A percentile compares a stretch with the other conserved stretches of the same genome.
These are phyloP conservation scores for Mikania micrantha DNA, from an alignment of 129 eudicot species.

Conservation along the genomic window DNA sequence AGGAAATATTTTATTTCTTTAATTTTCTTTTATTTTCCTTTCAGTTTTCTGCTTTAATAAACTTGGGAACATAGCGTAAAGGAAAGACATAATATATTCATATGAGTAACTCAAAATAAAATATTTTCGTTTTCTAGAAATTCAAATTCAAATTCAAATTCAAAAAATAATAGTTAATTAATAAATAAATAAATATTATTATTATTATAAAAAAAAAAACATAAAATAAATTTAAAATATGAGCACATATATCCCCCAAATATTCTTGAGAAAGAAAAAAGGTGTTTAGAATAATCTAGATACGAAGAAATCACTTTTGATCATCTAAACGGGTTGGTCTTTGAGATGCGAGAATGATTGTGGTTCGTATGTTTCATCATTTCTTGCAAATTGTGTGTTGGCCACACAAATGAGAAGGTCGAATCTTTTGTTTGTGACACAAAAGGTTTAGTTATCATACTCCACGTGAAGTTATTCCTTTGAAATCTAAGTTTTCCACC, in stretches of 20 bases:
- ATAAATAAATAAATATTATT: too few relatives aligned
- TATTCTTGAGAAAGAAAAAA: background rate
- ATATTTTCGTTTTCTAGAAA: too few relatives aligned
- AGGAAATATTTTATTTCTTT: too few relatives aligned
- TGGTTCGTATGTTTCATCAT: background rate
- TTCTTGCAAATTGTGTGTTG: conserved; percentile 1
- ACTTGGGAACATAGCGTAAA: too few relatives aligned
- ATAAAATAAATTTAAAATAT: too few relatives aligned
- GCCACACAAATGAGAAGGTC: conserved; percentile 1
- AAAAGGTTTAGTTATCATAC: background rate
- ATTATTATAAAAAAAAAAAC: background rate
- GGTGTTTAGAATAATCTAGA: background rate
- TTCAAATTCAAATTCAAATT: too few relatives aligned
- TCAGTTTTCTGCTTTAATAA: too few relatives aligned
- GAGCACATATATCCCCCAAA: too few relatives aligned
- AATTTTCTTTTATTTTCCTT: too few relatives aligned
- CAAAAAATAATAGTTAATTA: too few relatives aligned
- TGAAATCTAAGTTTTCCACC: background rate
- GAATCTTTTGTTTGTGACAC: conserved; percentile 11
- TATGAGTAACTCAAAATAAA: too few relatives aligned
- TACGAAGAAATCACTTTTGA: background rate
- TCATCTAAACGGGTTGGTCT: background rate
- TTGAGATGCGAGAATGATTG: background rate
- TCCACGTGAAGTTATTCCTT: conserved; percentile 13
- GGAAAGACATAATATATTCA: too few relatives aligned